Evolutionary conservation across 2,329 filamentous ascomycete genomes (phyloP).

Genomic region (Aspergillus transmontanensis): DNA sequence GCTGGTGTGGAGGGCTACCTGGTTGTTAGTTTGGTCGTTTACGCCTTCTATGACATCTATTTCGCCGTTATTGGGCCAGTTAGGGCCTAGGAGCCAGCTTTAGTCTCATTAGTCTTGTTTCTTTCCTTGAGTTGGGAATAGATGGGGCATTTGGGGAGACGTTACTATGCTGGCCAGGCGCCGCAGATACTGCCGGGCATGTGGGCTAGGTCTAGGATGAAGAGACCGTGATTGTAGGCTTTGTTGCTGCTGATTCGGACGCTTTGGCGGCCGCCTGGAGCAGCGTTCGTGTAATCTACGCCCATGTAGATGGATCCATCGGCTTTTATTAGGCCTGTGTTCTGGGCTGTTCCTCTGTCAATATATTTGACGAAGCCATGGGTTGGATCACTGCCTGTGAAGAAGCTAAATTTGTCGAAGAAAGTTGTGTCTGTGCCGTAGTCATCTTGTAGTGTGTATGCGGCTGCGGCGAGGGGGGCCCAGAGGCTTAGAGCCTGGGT

Average conservation of each 20-base stretch:
- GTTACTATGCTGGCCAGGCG: slow-evolving; percentile 69
- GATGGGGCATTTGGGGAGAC: neutral
- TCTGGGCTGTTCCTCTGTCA: slow-evolving; percentile 59
- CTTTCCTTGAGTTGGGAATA: neutral
- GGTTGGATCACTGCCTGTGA: slow-evolving; percentile 65
- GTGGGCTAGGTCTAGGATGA: slow-evolving; percentile 71
- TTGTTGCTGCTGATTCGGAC: slow-evolving; percentile 70
- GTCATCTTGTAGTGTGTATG: slow-evolving; percentile 51
- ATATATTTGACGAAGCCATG: slow-evolving; percentile 74
- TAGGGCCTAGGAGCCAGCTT: slow-evolving; percentile 62
- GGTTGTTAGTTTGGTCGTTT: slow-evolving; percentile 61
- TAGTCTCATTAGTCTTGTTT: slow-evolving; percentile 1
- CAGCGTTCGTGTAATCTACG: slow-evolving; percentile 63
- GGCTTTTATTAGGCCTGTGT: slow-evolving; percentile 61
- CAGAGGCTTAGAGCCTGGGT: slow-evolving; percentile 33
- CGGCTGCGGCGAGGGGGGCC: slow-evolving; percentile 34
- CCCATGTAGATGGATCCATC: slow-evolving; percentile 67
- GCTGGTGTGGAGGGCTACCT: slow-evolving; percentile 69
- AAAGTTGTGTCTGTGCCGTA: slow-evolving; percentile 49
- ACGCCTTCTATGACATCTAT: slow-evolving; percentile 82
- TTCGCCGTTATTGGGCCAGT: slow-evolving; percentile 72
- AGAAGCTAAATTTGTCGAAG: slow-evolving; percentile 57
- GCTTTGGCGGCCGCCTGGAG: slow-evolving; percentile 66
- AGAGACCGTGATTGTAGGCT: slow-evolving; percentile 65
- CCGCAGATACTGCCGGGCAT: slow-evolving; percentile 74